A percentile compares a stretch with the other conserved stretches of the same genome.
Evolutionary conservation across 495 filamentous ascomycete species (phyloP).

Genomic region (Monascus purpureus): DNA sequence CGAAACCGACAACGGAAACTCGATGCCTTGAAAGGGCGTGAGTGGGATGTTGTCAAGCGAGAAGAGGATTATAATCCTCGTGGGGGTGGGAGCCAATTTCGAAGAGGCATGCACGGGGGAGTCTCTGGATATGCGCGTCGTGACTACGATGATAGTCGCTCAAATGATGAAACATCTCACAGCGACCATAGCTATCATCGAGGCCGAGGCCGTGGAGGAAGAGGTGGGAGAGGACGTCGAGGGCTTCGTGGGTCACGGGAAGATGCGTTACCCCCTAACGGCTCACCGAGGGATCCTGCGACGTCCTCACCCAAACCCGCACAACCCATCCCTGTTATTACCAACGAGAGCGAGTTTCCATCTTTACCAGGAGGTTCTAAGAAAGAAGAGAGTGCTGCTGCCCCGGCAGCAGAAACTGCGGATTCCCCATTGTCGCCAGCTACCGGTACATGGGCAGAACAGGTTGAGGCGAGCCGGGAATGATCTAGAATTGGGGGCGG

Average conservation of each 20-base stretch:
- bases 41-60: conserved; percentile 66
- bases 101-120: conserved; percentile 48
- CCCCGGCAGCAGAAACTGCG: conserved; percentile 1
- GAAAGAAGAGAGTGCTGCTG: conserved; percentile 6
- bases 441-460: conserved; percentile 27
- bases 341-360: conserved; percentile 28
- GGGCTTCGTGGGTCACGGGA: conserved; percentile 17
- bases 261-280: conserved; percentile 4
- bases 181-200: not conserved
- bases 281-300: conserved; percentile 8
- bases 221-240: conserved; percentile 21
- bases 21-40: conserved; percentile 46
- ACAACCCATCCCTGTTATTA: conserved; percentile 11
- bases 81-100: conserved; percentile 29
- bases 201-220: conserved; percentile 13
- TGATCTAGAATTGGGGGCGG: too few species aligned
- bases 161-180: conserved; percentile 7
- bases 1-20: conserved; percentile 59
- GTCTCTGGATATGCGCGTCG: conserved; percentile 28
- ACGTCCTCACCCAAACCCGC: conserved; percentile 6
- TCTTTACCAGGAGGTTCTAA: conserved; percentile 22
- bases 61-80: conserved; percentile 43
- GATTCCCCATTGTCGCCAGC: conserved; percentile 12
- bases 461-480: conserved; percentile 9
- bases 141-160: conserved; percentile 15